phyloP scores from a whole-genome alignment of 1,284 basidiomycete species.

The Meira nashicola region DNA sequence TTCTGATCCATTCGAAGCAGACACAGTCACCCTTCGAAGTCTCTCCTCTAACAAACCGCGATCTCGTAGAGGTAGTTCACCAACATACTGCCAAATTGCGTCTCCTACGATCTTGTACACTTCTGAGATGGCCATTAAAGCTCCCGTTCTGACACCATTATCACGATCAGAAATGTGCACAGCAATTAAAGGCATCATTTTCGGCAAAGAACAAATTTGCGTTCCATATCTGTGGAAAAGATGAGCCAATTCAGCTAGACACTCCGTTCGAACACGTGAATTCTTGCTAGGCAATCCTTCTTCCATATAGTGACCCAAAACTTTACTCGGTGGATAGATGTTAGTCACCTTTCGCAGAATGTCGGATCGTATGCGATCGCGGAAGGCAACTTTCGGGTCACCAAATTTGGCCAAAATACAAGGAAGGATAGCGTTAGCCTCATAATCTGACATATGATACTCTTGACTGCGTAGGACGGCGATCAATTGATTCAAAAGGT shows the following conservation, averaged over 20 bases:
- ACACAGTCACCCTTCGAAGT: slow-evolving; percentile 66
- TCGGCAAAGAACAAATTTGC: slow-evolving; percentile 66
- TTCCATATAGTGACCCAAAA: slow-evolving; percentile 63
- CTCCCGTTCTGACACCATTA: slow-evolving; percentile 74
- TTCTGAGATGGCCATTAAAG: slow-evolving; percentile 73
- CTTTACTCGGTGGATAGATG: slow-evolving; percentile 75
- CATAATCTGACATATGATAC: slow-evolving; percentile 79
- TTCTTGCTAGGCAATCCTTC: slow-evolving; percentile 77
- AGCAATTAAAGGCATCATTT: slow-evolving; percentile 74
- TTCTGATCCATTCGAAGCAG: slow-evolving; percentile 10
- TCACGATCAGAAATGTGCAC: slow-evolving; percentile 83
- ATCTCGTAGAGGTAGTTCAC: slow-evolving; percentile 73
- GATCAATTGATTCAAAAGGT: slow-evolving; percentile 75
- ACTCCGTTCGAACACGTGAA: slow-evolving; percentile 79
- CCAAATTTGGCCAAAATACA: slow-evolving; percentile 77
- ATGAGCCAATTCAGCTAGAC: slow-evolving; percentile 72
- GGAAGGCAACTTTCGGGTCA: slow-evolving; percentile 56
- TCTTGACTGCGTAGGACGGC: slow-evolving; percentile 67
- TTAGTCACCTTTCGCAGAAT: slow-evolving; percentile 54
- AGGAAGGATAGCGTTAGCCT: slow-evolving; percentile 82
- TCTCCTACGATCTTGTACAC: slow-evolving; percentile 79
- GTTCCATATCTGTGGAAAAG: slow-evolving; percentile 78
- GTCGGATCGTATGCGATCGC: slow-evolving; percentile 54
- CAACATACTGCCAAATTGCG: slow-evolving; percentile 75
- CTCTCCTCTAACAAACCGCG: slow-evolving; percentile 86